Conservation (phyloP, 371 early-diverging fungal genomes). For the Zychaea mexicana region DNA sequence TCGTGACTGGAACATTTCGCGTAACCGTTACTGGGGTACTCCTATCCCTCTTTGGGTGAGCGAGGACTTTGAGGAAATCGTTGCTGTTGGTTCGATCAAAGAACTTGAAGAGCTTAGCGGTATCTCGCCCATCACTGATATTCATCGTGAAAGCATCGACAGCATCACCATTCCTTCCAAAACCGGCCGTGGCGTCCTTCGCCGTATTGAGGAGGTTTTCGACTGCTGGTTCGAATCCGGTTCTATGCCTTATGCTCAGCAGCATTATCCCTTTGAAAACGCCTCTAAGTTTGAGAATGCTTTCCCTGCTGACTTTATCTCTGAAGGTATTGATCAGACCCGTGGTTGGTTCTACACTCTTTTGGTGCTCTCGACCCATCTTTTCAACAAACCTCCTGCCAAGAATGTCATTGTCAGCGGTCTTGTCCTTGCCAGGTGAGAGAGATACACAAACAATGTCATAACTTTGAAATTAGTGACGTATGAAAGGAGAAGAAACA, state of each 20-base stretch:
- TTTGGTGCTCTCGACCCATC: constrained; percentile 97
- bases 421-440: constrained; percentile 92
- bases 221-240: constrained; percentile 99
- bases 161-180: constrained; percentile 96
- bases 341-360: constrained; percentile 99
- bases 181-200: constrained; percentile 87
- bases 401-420: constrained; percentile 99
- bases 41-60: constrained; percentile 99
- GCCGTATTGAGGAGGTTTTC: constrained; percentile 98
- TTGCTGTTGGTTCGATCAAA: constrained; percentile 95
- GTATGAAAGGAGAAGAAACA: too few relatives aligned
- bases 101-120: constrained; percentile 96
- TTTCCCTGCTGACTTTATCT: constrained; percentile 99
- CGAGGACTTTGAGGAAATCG: constrained; percentile 92
- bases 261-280: constrained; percentile 99
- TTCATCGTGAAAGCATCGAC: constrained; percentile 99
- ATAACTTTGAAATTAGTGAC: too few relatives aligned
- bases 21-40: constrained; percentile 99
- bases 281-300: constrained; percentile 78
- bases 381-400: constrained; percentile 98
- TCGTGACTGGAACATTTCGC: constrained; percentile 99
- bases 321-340: constrained; percentile 99
- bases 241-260: constrained; percentile 99
- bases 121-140: constrained; percentile 85
- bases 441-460: too few relatives aligned